phyloP scores from a whole-genome alignment of 139 green algal genomes.

The Chlorokybus atmophyticus region DNA sequence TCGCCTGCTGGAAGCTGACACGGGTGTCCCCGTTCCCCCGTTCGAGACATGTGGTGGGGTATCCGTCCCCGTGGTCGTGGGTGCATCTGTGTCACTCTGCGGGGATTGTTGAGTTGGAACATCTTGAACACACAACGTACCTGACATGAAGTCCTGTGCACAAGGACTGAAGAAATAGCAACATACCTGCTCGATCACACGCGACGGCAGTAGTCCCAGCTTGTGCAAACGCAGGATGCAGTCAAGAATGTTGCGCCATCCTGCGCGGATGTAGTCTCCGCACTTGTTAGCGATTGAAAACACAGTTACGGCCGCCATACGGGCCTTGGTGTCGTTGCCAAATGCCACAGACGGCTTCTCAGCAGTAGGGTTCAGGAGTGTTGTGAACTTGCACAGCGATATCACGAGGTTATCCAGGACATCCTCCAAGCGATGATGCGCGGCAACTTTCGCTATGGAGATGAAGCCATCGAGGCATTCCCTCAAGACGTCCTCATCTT shows the following conservation, averaged over 20 bases:
- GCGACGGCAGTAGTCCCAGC: constrained; percentile 49
- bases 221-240: constrained; percentile 64
- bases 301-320: constrained; percentile 50
- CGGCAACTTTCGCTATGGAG: constrained; percentile 32
- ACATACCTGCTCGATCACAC: not conserved
- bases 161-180: too few relatives aligned
- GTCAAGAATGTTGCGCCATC: constrained; percentile 78
- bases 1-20: too few relatives aligned
- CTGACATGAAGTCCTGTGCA: too few relatives aligned
- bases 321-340: constrained; percentile 51
- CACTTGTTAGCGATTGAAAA: constrained; percentile 65
- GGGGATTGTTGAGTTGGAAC: too few relatives aligned
- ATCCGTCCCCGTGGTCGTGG: too few relatives aligned
- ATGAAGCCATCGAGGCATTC: constrained; percentile 42
- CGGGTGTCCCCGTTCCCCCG: too few relatives aligned
- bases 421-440: constrained; percentile 38
- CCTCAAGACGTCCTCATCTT: constrained; percentile 35
- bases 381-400: constrained; percentile 58
- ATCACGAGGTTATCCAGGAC: constrained; percentile 36
- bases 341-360: constrained; percentile 46
- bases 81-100: too few relatives aligned
- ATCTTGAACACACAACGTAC: too few relatives aligned
- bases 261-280: constrained; percentile 60
- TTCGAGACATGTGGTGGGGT: too few relatives aligned
- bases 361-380: constrained; percentile 35